phyloP scores from a whole-genome alignment of 2,329 filamentous ascomycete species.

The Botrytis medusae region DNA sequence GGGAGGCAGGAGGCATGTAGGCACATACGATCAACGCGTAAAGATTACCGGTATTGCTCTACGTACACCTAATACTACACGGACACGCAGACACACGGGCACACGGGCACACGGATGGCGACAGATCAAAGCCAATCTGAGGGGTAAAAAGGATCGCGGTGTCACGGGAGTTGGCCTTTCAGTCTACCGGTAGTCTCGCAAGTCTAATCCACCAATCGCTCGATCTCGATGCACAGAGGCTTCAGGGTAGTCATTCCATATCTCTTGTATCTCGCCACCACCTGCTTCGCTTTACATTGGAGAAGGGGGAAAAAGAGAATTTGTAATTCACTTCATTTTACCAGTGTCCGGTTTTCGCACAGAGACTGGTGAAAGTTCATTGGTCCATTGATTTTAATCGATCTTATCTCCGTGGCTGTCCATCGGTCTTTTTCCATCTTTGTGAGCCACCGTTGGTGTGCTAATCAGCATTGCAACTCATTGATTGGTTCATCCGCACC shows the following conservation, averaged over 20 bases:
- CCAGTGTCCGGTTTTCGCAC: background rate
- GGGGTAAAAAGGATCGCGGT: conserved; percentile 5
- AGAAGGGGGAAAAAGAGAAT: background rate
- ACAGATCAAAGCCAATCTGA: background rate
- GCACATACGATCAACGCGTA: background rate
- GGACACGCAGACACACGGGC: no score
- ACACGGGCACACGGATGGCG: background rate
- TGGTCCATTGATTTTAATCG: background rate
- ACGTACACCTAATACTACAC: no score
- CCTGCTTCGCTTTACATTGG: no score
- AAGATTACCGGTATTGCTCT: background rate
- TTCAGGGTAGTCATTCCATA: background rate
- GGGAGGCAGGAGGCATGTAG: no score
- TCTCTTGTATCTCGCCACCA: background rate
- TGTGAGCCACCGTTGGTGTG: background rate
- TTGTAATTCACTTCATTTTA: background rate
- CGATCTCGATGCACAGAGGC: background rate
- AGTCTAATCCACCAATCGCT: background rate
- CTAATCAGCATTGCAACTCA: background rate
- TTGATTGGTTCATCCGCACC: background rate
- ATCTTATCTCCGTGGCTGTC: conserved; percentile 4
- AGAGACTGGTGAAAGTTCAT: background rate
- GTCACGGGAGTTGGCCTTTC: background rate
- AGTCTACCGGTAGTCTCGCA: background rate
- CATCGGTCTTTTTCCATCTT: background rate